A percentile compares a stretch with the other conserved stretches of the same genome.
These are phyloP conservation scores for Manihot esculenta DNA, from an alignment of 441 rosid species.

Conservation along the genomic window DNA sequence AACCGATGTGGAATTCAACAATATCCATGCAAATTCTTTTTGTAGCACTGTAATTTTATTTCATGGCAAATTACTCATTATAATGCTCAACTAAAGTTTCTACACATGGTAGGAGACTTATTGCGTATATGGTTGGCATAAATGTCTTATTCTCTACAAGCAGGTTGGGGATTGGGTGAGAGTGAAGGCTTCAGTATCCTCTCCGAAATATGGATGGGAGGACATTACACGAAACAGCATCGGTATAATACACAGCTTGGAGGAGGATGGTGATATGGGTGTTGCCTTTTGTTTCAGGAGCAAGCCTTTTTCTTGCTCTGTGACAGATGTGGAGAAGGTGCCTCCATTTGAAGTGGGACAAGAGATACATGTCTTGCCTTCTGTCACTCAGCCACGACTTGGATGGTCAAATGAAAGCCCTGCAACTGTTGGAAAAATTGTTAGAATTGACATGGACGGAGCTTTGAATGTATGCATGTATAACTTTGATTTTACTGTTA, in stretches of 20 bases:
- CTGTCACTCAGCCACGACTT: conserved; percentile 88
- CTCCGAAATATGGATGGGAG: conserved; percentile 99
- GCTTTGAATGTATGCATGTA: conserved; percentile 77
- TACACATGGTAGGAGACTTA: background rate
- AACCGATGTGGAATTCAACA: too few species aligned
- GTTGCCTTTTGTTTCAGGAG: conserved; percentile 95
- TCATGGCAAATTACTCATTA: background rate
- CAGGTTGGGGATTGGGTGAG: conserved; percentile 99
- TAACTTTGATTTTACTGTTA: conserved; percentile 5
- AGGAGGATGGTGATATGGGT: conserved; percentile 95
- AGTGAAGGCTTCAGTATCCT: conserved; percentile 92
- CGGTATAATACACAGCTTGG: conserved; percentile 93
- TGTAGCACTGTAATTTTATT: background rate
- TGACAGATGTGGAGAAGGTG: conserved; percentile 93
- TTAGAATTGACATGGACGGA: conserved; percentile 95
- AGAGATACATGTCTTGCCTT: conserved; percentile 79
- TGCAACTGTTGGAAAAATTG: conserved; percentile 87
- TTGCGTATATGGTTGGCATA: background rate
- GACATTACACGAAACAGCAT: conserved; percentile 76
- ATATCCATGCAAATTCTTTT: too few species aligned
- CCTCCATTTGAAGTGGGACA: conserved; percentile 89
- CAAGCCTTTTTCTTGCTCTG: conserved; percentile 90
- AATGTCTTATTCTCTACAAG: conserved; percentile 19
- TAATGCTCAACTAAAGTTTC: background rate
- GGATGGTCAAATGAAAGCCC: conserved; percentile 99